Base-by-base conservation (phyloP, 495 filamentous ascomycete genomes). In the Neurospora terricola region DNA sequence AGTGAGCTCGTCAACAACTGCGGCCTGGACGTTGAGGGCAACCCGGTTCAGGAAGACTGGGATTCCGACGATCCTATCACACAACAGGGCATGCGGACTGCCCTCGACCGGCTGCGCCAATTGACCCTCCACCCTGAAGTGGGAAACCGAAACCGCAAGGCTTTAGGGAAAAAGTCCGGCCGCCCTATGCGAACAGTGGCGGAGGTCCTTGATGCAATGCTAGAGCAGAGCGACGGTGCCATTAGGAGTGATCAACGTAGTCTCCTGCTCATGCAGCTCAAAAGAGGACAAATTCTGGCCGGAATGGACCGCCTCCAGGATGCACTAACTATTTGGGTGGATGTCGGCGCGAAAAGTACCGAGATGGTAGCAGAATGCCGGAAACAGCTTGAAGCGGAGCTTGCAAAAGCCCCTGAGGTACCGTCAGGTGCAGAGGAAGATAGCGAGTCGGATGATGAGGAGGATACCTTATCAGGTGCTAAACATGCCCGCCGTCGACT, bases 201-300 rank as follows among this genome's bases (percentile, higher is more conserved):
- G 18, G 91, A 98, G 77, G 93, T 97, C 2, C 82, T 98, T 30
- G 89, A 92, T 48, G 89, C 90, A 5, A 97, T 98, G 95, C 90
- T 97, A 72, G 94, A 97, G 34, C 87, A 93, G 72, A 92, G 90
- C 16, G 90, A 94, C 37, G 81, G 83, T 23, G 75, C 81, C 4
- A 86, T 92, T 23, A 85, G 89, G 36, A 80, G 87, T 0, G 90
- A 96, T 70, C 90, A 97, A 76, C 87, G 94, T 30, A 78, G 80
- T 10, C 81, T 90, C 16, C 83, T 96, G 1, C 77, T 87, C 1
- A 85, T 85, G 11, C 89, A 88, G 73, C 77, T 96, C 23, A 82
- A 85, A 7, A 85, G 88, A 38, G 95, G 93, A 3, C 94, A 96
- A 75, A 79, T 97, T 8, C 80, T 92, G 38, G 94, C 92, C 59